Base-by-base conservation (phyloP, 2,329 filamentous ascomycete genomes). In the Aspergillus luchuensis region DNA sequence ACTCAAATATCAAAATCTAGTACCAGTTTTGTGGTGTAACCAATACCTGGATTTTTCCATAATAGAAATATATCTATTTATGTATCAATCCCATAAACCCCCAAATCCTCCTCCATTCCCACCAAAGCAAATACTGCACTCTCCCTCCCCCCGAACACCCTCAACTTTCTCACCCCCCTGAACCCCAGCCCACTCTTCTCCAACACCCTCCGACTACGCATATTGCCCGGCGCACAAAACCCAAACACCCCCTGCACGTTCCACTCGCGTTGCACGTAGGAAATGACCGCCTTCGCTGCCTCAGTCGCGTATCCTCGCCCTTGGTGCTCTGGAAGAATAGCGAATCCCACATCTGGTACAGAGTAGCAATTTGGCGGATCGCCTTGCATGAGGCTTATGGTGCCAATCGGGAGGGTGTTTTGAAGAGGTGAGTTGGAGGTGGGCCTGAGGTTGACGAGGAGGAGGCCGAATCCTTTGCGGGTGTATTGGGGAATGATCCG, bases 131-230 rank as follows among this genome's bases (percentile, higher is more conserved):
- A 55, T 21, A 47, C 38, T 8, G 38, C 25, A 23, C 39, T 55
- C 52, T 30, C 23, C 15, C 7, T 11, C 8, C 38, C 38, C 2
- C 52, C 52, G 21, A 55, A 55, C 5, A 45, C 52, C 3, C 15
- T 13, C 38, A 55, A 23, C 23, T 45, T 43, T n/a, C 39, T 30
- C 39, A 25, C 39, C 52, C 52, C 52, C 13, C 52, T 4, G 13
- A 19, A 15, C 52, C 47, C 52, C 52, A 55, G 19, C 13, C 52
- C 52, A 21, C 43, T 47, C 2, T 55, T 55, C 52, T 55, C 52
- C 25, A 55, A 13, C 15, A 43, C 38, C 15, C 38, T 15, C 3
- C 39, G 39, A 55, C 52, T 52, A n/a, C 28, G 8, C 49, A 11
- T 33, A 38, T 38, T 23, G 1, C 3, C n/a, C 4, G 15, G 13